Percentiles rank a stretch among this genome's conserved stretches.
Conservation (phyloP, 2,329 filamentous ascomycete species). For the Aureobasidium subglaciale region DNA sequence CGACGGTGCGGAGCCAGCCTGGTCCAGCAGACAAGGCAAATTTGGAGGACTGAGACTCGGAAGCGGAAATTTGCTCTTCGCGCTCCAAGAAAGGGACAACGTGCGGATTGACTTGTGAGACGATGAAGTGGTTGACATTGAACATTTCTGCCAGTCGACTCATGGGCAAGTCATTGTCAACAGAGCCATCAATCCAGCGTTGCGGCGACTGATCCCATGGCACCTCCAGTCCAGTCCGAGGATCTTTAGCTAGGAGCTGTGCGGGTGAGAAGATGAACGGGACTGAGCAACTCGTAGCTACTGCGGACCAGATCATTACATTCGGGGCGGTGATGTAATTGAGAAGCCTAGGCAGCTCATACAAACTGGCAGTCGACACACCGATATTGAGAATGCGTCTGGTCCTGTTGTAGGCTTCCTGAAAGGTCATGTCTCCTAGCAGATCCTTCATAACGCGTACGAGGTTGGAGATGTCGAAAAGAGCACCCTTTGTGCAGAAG, state of each 20-base stretch:
- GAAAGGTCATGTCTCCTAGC: slow-evolving; percentile 86
- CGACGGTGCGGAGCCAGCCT: slow-evolving; percentile 60
- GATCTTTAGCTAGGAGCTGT: slow-evolving; percentile 76
- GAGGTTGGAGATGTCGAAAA: slow-evolving; percentile 79
- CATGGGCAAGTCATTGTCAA: slow-evolving; percentile 91
- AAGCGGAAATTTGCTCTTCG: slow-evolving; percentile 47
- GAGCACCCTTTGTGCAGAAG: slow-evolving; percentile 70
- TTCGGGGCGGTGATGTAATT: slow-evolving; percentile 94
- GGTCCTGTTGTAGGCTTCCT: slow-evolving; percentile 93
- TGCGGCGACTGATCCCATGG: slow-evolving; percentile 83
- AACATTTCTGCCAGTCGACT: slow-evolving; percentile 87
- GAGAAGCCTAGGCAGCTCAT: slow-evolving; percentile 77
- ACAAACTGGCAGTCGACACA: slow-evolving; percentile 79
- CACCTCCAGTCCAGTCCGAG: slow-evolving; percentile 64
- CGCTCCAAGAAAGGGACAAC: slow-evolving; percentile 77
- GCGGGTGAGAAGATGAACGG: slow-evolving; percentile 78
- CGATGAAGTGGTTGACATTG: slow-evolving; percentile 97
- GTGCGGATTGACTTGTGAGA: slow-evolving; percentile 93
- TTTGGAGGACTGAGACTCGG: slow-evolving; percentile 28
- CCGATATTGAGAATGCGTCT: slow-evolving; percentile 88
- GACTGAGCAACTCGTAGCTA: slow-evolving; percentile 91
- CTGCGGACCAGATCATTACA: slow-evolving; percentile 92
- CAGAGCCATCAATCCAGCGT: slow-evolving; percentile 87
- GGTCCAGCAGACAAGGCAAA: slow-evolving; percentile 37
- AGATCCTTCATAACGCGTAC: slow-evolving; percentile 72